A percentile compares a stretch with the other conserved stretches of the same genome.
Evolutionary conservation across 108 stramenopile genomes (phyloP).

Genomic region (Nitzschia putrida): DNA sequence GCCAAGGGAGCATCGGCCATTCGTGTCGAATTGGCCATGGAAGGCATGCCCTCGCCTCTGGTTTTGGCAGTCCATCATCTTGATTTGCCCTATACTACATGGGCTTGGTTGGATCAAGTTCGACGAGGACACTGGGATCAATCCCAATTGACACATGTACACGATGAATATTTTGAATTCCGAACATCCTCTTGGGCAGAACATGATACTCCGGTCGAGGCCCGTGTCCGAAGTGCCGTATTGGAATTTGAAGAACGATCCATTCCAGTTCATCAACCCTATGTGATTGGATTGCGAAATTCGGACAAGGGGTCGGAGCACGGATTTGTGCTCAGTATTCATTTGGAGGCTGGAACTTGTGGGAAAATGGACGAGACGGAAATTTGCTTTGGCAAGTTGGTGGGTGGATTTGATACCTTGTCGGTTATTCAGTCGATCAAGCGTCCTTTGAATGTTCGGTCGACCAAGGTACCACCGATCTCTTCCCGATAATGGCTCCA

Average conservation of each 20-base stretch:
- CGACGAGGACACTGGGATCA: slow-evolving; percentile 37
- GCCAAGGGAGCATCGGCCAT: neutral
- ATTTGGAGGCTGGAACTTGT: slow-evolving; percentile 8
- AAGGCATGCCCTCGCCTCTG: neutral
- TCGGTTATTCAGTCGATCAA: neutral
- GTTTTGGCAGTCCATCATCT: slow-evolving; percentile 3
- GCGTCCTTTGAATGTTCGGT: neutral
- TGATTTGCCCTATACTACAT: slow-evolving; percentile 51
- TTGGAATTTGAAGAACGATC: slow-evolving; percentile 42
- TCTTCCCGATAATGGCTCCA: too few relatives aligned
- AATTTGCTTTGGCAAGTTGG: slow-evolving; percentile 50
- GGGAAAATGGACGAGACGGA: slow-evolving; percentile 33
- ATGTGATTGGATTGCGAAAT: slow-evolving; percentile 44
- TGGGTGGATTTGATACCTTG: slow-evolving; percentile 47
- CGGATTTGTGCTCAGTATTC: neutral
- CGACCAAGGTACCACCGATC: neutral
- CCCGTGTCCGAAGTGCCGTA: neutral
- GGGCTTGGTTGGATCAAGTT: slow-evolving; percentile 54
- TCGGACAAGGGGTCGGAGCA: neutral
- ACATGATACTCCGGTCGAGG: too few relatives aligned
- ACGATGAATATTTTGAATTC: slow-evolving; percentile 23
- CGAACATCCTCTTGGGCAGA: neutral
- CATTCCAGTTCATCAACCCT: slow-evolving; percentile 26
- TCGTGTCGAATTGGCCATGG: neutral
- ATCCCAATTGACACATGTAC: slow-evolving; percentile 26